Percentiles rank a stretch among this genome's conserved stretches.
Evolutionary conservation across 2,329 filamentous ascomycete genomes (phyloP).

Genomic region (Cercospora sojina): DNA sequence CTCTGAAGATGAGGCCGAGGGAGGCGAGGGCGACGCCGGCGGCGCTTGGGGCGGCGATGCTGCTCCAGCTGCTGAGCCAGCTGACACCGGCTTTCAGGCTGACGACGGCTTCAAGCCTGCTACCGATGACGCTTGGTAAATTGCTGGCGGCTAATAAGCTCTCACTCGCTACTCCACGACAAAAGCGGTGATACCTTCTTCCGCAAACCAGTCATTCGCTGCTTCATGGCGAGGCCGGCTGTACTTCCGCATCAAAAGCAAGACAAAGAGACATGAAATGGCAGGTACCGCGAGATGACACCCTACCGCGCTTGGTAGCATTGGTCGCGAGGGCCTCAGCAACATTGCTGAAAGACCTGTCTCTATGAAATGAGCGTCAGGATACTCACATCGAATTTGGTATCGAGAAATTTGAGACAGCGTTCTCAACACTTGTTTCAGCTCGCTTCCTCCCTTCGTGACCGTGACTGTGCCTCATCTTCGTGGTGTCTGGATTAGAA

Average conservation of each 20-base stretch:
- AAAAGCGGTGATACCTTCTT: not conserved
- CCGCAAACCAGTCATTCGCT: not conserved
- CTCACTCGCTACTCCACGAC: not conserved
- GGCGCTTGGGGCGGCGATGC: conserved; percentile 22
- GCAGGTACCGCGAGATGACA: conserved; percentile 2
- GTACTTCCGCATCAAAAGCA: too few relatives aligned
- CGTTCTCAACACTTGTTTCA: conserved; percentile 12
- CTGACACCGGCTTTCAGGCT: conserved; percentile 25
- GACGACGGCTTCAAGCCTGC: conserved; percentile 15
- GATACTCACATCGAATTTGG: not conserved
- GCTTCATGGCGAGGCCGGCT: not conserved
- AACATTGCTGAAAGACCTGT: conserved; percentile 1
- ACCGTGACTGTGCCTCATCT: not conserved
- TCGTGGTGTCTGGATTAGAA: not conserved
- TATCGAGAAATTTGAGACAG: conserved; percentile 13
- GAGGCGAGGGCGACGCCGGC: conserved; percentile 18
- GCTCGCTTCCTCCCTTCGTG: not conserved
- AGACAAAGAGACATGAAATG: conserved; percentile 9
- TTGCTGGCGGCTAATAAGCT: not conserved
- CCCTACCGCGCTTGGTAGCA: not conserved
- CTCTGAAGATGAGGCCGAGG: conserved; percentile 44
- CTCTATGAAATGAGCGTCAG: not conserved
- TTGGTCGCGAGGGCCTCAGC: conserved; percentile 5
- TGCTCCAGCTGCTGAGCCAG: conserved; percentile 13
- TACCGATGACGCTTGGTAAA: conserved; percentile 19